These are phyloP conservation scores for Bruguiera gymnorhiza DNA, from an alignment of 345 rosid genomes.

Conservation along the genomic window DNA sequence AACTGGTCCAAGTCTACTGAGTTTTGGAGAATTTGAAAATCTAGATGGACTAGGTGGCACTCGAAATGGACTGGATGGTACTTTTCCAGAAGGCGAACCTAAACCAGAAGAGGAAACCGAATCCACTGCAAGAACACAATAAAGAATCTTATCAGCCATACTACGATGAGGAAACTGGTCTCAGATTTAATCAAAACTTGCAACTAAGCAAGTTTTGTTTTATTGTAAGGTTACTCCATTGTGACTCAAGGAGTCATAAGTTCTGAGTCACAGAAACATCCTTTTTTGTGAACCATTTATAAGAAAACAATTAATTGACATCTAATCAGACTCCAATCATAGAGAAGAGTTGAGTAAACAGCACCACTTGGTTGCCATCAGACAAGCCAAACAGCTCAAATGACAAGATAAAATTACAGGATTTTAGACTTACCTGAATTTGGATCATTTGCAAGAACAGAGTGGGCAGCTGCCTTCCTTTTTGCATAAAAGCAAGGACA, in stretches of 20 bases:
- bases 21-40: slow-evolving; percentile 70
- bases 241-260: not conserved
- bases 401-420: slow-evolving; percentile 6
- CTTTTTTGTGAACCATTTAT: no score
- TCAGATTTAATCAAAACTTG: not conserved
- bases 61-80: slow-evolving; percentile 69
- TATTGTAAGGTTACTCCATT: not conserved
- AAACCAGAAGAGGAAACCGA: slow-evolving; percentile 51
- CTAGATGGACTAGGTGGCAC: slow-evolving; percentile 89
- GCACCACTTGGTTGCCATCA: not conserved
- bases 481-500: slow-evolving; percentile 64
- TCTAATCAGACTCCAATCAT: not conserved
- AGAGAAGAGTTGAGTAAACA: not conserved
- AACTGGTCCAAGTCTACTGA: slow-evolving; percentile 56
- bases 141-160: not conserved
- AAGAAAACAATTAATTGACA: not conserved
- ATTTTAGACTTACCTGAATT: slow-evolving; percentile 55
- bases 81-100: slow-evolving; percentile 54
- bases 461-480: slow-evolving; percentile 52
- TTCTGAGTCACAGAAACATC: no score
- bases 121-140: slow-evolving; percentile 48
- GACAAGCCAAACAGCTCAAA: not conserved
- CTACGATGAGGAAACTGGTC: not conserved
- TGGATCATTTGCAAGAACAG: slow-evolving; percentile 54
- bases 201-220: no score